These are phyloP conservation scores for Aspergillus versicolor DNA, from an alignment of 2,329 filamentous ascomycete genomes.

Conservation along the genomic window DNA sequence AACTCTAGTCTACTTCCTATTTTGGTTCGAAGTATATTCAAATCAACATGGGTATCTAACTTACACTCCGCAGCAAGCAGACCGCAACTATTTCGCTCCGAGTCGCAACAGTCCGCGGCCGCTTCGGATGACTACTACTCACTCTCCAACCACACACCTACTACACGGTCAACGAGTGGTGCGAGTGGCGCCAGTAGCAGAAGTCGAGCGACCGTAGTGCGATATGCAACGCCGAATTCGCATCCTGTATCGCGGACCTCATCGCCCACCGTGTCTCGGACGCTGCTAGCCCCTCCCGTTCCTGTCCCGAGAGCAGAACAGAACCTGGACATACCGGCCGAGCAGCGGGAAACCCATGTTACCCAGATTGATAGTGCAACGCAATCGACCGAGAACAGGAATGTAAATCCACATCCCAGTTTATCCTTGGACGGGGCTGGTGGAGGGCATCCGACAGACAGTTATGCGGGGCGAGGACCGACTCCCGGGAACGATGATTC, in stretches of 20 bases:
- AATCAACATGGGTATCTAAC: not conserved
- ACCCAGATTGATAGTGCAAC: slow-evolving; percentile 26
- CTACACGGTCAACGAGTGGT: slow-evolving; percentile 29
- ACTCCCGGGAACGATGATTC: slow-evolving; percentile 81
- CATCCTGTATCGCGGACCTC: slow-evolving; percentile 30
- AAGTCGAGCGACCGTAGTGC: slow-evolving; percentile 37
- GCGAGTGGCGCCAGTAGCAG: slow-evolving; percentile 18
- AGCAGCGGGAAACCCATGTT: slow-evolving; percentile 13
- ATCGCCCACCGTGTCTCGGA: slow-evolving; percentile 28
- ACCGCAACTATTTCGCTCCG: slow-evolving; percentile 44
- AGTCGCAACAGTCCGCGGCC: slow-evolving; percentile 48
- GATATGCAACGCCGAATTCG: slow-evolving; percentile 48
- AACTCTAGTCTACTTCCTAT: not conserved
- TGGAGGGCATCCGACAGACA: slow-evolving; percentile 27
- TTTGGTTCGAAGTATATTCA: not conserved
- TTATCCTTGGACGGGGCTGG: slow-evolving; percentile 25
- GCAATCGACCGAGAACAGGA: slow-evolving; percentile 27
- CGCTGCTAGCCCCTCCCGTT: slow-evolving; percentile 24
- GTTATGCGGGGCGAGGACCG: slow-evolving; percentile 42
- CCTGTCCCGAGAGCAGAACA: slow-evolving; percentile 14
- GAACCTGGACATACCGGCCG: slow-evolving; percentile 4
- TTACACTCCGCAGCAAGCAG: slow-evolving; percentile 36
- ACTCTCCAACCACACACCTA: slow-evolving; percentile 44
- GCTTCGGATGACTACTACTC: slow-evolving; percentile 53
- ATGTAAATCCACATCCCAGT: slow-evolving; percentile 22